Conservation (phyloP, 2,329 filamentous ascomycete species). For the Colletotrichum abscissum region DNA sequence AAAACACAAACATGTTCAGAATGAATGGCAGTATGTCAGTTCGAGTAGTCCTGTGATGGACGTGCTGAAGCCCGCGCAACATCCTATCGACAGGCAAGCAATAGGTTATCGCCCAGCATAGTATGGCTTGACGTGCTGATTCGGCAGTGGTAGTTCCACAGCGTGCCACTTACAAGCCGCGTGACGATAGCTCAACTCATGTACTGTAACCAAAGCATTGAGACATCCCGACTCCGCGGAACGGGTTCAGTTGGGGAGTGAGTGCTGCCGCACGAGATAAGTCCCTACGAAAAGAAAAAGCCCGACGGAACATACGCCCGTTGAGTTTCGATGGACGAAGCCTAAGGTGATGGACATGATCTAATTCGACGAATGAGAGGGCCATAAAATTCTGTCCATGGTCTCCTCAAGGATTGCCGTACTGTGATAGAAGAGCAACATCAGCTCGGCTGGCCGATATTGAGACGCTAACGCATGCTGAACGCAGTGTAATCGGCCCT, state of each 20-base stretch:
- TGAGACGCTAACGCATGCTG: slow-evolving; percentile 21
- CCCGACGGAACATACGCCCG: not conserved
- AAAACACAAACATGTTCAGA: not conserved
- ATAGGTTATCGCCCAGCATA: not conserved
- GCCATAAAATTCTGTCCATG: not conserved
- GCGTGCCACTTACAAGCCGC: not conserved
- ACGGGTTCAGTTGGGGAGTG: not conserved
- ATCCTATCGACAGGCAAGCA: not conserved
- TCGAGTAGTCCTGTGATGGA: not conserved
- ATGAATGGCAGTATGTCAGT: not conserved
- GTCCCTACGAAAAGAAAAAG: not conserved
- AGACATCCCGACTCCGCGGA: not conserved
- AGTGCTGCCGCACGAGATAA: not conserved
- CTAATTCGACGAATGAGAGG: not conserved
- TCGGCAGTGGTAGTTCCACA: not conserved
- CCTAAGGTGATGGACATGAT: not conserved
- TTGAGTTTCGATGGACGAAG: not conserved
- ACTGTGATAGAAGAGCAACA: not conserved
- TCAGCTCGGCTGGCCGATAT: not conserved
- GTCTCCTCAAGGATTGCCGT: slow-evolving; percentile 16
- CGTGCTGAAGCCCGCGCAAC: not conserved
- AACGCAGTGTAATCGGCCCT: slow-evolving; percentile 17
- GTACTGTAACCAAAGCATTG: not conserved
- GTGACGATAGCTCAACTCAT: not conserved
- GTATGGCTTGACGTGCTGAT: not conserved